Conservation (phyloP, 352 stramenopile genomes). For the Phytophthora pini region DNA sequence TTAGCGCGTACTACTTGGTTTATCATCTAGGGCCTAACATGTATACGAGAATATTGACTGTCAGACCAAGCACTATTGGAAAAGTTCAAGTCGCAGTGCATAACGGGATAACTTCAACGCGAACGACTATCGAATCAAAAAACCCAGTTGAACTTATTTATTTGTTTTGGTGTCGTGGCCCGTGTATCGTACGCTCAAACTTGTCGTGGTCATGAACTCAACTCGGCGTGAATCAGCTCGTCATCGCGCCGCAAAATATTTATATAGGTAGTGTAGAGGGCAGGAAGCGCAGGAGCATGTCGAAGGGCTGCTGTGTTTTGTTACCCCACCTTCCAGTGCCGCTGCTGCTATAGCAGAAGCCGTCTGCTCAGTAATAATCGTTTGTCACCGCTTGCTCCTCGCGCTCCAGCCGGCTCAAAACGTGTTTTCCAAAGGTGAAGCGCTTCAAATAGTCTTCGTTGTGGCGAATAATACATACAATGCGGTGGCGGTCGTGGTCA, state of each 20-base stretch:
- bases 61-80: no score
- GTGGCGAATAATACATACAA: slow-evolving; percentile 91
- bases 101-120: not conserved
- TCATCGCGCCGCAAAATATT: slow-evolving; percentile 47
- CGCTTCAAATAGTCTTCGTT: slow-evolving; percentile 92
- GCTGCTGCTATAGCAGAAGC: slow-evolving; percentile 17
- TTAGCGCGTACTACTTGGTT: no score
- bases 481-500: slow-evolving; percentile 80
- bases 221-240: slow-evolving; percentile 25
- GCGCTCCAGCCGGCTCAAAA: slow-evolving; percentile 71
- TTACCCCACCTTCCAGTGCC: slow-evolving; percentile 18
- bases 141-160: slow-evolving; percentile 34
- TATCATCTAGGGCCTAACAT: no score
- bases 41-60: no score
- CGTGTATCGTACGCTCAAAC: slow-evolving; percentile 47
- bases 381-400: slow-evolving; percentile 31
- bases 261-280: slow-evolving; percentile 48
- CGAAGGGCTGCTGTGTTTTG: slow-evolving; percentile 26
- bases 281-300: slow-evolving; percentile 37
- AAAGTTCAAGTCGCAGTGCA: no score
- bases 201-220: slow-evolving; percentile 39
- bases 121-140: slow-evolving; percentile 17
- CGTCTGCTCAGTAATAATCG: slow-evolving; percentile 40
- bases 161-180: slow-evolving; percentile 38
- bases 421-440: slow-evolving; percentile 94